These are phyloP conservation scores for Candida tunisiensis DNA, from an alignment of 1,139 yeast genomes.

Conservation along the genomic window DNA sequence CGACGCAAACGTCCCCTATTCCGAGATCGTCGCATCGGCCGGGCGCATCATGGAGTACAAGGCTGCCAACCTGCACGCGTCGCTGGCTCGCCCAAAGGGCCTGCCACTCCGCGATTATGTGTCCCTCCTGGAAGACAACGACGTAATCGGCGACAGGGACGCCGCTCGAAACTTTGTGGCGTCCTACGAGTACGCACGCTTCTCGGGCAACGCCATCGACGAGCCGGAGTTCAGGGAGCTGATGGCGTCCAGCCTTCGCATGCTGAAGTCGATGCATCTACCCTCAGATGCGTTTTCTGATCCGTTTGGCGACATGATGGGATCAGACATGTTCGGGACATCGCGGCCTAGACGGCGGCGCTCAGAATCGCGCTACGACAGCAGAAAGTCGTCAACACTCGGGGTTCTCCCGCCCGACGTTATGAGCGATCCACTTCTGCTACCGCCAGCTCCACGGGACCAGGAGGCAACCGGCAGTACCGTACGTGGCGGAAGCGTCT, in stretches of 20 bases:
- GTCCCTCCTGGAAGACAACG: conserved; percentile 21
- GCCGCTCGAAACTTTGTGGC: conserved; percentile 24
- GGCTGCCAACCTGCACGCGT: conserved; percentile 26
- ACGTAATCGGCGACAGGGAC: conserved; percentile 9
- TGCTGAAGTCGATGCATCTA: conserved; percentile 5
- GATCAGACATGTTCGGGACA: too few species aligned
- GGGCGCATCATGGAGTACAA: conserved; percentile 21
- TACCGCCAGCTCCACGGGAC: too few species aligned
- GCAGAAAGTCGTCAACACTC: too few species aligned
- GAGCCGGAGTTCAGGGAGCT: conserved; percentile 45
- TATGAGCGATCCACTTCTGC: too few species aligned
- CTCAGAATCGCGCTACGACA: too few species aligned
- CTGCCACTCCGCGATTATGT: conserved; percentile 33
- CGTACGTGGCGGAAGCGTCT: too few species aligned
- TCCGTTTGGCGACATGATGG: too few species aligned
- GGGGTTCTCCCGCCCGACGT: too few species aligned
- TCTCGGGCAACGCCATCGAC: conserved; percentile 42
- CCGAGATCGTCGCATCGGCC: conserved; percentile 32
- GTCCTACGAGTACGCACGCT: conserved; percentile 49
- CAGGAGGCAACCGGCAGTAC: too few species aligned
- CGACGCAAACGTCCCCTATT: conserved; percentile 32
- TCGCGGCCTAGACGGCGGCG: too few species aligned
- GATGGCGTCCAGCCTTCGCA: conserved; percentile 25
- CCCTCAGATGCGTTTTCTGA: too few species aligned
- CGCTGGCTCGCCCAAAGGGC: conserved; percentile 20